Evolutionary conservation across 331 rosid genomes (phyloP).

Genomic region (Malus hybrid): DNA sequence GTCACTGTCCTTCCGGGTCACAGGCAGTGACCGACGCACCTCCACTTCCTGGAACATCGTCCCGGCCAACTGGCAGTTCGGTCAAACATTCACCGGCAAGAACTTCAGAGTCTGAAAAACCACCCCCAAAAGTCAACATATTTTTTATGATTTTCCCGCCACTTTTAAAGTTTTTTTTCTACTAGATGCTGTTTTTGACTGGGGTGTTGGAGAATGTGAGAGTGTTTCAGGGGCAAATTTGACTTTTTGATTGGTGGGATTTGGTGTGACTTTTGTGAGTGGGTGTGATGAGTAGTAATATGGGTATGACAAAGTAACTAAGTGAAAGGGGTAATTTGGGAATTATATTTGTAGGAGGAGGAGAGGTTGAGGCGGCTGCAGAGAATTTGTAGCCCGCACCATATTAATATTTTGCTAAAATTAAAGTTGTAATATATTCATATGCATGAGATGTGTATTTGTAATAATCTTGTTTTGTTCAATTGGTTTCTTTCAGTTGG

Average conservation of each 20-base stretch:
- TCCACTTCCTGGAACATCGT: slow-evolving; percentile 46
- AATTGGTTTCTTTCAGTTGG: background rate
- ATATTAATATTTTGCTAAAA: background rate
- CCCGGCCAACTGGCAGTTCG: slow-evolving; percentile 45
- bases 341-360: background rate
- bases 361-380: slow-evolving; percentile 30
- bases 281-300: background rate
- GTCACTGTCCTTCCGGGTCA: slow-evolving; percentile 30
- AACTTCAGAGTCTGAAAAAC: slow-evolving; percentile 35
- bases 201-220: slow-evolving; percentile 16
- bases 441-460: background rate
- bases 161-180: background rate
- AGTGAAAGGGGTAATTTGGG: background rate
- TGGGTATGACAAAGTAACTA: background rate
- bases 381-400: slow-evolving; percentile 24
- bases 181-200: slow-evolving; percentile 4
- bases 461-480: background rate
- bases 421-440: background rate
- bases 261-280: slow-evolving; percentile 2
- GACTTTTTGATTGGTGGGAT: slow-evolving; percentile 5
- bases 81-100: slow-evolving; percentile 46
- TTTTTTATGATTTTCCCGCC: slow-evolving; percentile 1
- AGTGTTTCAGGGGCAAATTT: background rate
- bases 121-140: background rate
- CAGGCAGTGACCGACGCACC: slow-evolving; percentile 37